Conservation (phyloP, 176 grass and related monocot genomes). For the Zea mays region DNA sequence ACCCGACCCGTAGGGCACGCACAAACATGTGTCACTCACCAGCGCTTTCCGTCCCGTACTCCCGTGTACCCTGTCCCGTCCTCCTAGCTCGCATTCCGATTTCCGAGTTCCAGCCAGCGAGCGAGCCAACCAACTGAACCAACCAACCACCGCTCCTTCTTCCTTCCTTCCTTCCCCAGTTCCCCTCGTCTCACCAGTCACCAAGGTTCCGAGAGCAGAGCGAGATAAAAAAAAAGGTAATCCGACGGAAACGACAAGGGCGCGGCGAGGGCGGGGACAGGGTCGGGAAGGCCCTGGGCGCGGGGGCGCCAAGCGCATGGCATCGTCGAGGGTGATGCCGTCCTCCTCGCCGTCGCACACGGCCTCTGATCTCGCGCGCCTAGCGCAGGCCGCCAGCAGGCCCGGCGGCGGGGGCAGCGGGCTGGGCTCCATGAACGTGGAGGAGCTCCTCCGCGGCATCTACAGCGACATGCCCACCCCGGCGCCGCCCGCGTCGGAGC, state of each 20-base stretch:
- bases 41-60: too few species aligned
- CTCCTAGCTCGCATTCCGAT: neutral
- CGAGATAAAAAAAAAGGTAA: neutral
- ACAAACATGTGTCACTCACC: conserved; percentile 10
- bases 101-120: conserved; percentile 19
- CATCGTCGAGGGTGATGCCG: conserved; percentile 68
- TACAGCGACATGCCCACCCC: conserved; percentile 46
- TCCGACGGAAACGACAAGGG: conserved; percentile 23
- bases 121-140: conserved; percentile 13
- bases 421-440: conserved; percentile 88
- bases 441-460: conserved; percentile 72
- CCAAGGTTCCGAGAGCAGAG: neutral
- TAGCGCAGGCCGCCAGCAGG: conserved; percentile 41
- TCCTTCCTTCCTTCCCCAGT: neutral
- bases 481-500: neutral
- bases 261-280: conserved; percentile 22
- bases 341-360: conserved; percentile 67
- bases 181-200: neutral
- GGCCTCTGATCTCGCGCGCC: conserved; percentile 71
- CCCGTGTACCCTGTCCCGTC: neutral
- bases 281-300: conserved; percentile 31
- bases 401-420: conserved; percentile 26
- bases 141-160: neutral
- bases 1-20: neutral
- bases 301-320: conserved; percentile 44